Conservation (phyloP, 2,329 filamentous ascomycete species). For the Albophoma yamanashiensis region DNA sequence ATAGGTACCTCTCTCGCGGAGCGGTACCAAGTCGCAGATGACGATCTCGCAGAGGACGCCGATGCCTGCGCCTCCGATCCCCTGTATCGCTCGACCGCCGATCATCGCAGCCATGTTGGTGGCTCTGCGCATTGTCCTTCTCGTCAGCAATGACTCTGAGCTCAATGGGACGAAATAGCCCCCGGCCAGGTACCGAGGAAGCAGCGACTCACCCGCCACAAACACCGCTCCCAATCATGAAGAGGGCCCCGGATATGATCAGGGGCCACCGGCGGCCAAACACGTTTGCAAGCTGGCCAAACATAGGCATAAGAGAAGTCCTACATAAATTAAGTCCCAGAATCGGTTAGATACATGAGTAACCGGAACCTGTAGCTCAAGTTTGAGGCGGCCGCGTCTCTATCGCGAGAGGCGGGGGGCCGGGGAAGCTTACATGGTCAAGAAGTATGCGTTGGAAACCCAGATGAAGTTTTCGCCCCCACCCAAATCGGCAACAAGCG, state of each 20-base stretch:
- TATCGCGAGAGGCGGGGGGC: background rate
- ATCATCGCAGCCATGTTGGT: background rate
- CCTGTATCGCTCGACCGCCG: background rate
- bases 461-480: constrained; percentile 13
- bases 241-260: constrained; percentile 1
- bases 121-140: background rate
- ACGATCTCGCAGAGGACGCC: background rate
- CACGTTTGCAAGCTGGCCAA: constrained; percentile 13
- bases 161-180: background rate
- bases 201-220: background rate
- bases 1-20: background rate
- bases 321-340: constrained; percentile 3
- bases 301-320: constrained; percentile 11
- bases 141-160: background rate
- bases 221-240: background rate
- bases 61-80: background rate
- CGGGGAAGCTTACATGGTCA: constrained; percentile 8
- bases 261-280: constrained; percentile 12
- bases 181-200: no score
- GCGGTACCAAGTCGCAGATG: background rate
- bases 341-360: no score
- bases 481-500: constrained; percentile 10
- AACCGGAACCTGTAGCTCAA: no score
- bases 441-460: constrained; percentile 14
- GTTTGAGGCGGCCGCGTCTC: no score